These are phyloP conservation scores for Cordyceps sp. DNA, from an alignment of 2,329 filamentous ascomycete genomes.

Conservation along the genomic window DNA sequence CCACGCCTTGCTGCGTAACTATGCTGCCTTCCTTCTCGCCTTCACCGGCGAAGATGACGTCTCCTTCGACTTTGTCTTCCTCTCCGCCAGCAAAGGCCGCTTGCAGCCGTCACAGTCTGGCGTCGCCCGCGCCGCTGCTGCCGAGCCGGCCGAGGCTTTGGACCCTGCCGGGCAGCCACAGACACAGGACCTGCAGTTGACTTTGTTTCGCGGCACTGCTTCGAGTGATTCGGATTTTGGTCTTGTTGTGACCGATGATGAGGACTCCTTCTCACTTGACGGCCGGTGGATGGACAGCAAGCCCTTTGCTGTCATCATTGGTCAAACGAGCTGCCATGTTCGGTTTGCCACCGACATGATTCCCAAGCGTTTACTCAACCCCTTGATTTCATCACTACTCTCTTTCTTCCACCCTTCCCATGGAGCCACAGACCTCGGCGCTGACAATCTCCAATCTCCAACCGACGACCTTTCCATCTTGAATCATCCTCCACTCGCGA, in stretches of 20 bases:
- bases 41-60: constrained; percentile 2
- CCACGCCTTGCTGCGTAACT: neutral
- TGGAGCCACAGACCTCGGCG: neutral
- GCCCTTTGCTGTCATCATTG: neutral
- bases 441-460: too few relatives aligned
- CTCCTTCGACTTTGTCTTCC: constrained; percentile 1
- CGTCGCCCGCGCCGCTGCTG: neutral
- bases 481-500: neutral
- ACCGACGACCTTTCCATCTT: neutral
- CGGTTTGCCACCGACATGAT: neutral
- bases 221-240: neutral
- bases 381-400: neutral
- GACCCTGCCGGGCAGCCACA: neutral
- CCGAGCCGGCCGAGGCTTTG: neutral
- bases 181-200: neutral
- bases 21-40: neutral
- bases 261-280: too few relatives aligned
- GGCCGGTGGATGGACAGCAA: neutral
- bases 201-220: neutral
- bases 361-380: neutral
- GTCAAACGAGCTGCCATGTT: neutral
- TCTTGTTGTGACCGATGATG: neutral
- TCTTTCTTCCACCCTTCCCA: neutral
- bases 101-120: neutral
- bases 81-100: neutral